Conservation (phyloP, 495 filamentous ascomycete genomes). For the Jackrogersella minutella region DNA sequence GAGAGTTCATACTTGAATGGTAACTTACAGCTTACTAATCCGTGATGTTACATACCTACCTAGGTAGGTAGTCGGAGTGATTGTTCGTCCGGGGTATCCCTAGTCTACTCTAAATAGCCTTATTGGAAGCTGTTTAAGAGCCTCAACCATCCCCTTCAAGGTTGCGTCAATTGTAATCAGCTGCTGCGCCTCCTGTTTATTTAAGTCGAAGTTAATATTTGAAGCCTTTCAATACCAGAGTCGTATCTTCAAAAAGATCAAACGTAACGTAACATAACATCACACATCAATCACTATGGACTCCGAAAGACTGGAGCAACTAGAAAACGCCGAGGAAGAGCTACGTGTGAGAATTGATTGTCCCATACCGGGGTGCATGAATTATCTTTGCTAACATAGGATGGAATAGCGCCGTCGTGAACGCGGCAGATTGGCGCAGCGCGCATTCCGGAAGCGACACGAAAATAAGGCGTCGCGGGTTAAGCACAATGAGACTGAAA, state of each 20-base stretch:
- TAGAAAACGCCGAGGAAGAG: slow-evolving; percentile 25
- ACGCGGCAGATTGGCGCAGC: slow-evolving; percentile 35
- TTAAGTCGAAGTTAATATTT: no score
- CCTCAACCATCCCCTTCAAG: no score
- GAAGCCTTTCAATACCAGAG: not conserved
- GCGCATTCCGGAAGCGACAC: slow-evolving; percentile 37
- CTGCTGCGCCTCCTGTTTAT: no score
- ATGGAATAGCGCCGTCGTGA: slow-evolving; percentile 35
- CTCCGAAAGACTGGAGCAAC: slow-evolving; percentile 14
- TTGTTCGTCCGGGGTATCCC: not conserved
- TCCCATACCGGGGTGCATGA: not conserved
- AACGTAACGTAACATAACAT: no score
- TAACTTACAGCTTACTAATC: not conserved
- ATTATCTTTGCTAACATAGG: slow-evolving; percentile 7
- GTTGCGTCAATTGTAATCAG: no score
- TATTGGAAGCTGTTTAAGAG: not conserved
- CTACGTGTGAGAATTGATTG: slow-evolving; percentile 11
- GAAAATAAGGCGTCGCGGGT: not conserved
- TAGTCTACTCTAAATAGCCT: not conserved
- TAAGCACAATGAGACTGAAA: slow-evolving; percentile 21
- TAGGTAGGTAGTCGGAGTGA: not conserved
- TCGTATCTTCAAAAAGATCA: not conserved
- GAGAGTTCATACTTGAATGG: no score
- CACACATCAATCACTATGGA: slow-evolving; percentile 12
- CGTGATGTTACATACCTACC: slow-evolving; percentile 3